Base-by-base conservation (phyloP, 139 green algal genomes). In the Chlamydomonas asymmetrica region DNA sequence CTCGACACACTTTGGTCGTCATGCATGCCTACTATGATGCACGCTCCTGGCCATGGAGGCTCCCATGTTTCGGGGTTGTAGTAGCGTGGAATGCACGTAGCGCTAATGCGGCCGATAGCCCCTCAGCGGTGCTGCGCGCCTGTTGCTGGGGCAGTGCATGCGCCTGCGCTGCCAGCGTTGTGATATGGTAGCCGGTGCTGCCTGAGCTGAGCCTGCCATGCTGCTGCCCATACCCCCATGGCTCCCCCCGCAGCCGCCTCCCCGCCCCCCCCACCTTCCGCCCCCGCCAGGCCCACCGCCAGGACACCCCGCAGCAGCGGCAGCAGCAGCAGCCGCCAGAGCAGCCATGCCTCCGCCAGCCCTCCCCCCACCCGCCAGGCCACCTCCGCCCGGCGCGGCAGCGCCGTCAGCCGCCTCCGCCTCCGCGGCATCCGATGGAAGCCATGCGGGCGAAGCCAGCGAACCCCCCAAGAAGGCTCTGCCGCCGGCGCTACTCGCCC, bases 401-500 rank as follows among this genome's bases (percentile, higher is more conserved):
- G 38, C 63, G 25, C 13, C 32, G 5, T 25, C 27, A 52, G 43
- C 31, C 49, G 43, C n/a, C 62, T 32, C 41, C 41, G 27, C 59
- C 37, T 20, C 57, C 59, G 69, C 61, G 27, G 71, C 63, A 27
- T 25, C n/a, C 39, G 41, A 23, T 65, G 54, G 68, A 45, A 23
- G 18, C 35, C 50, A 40, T 0, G 29, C 41, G 16, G 43, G 29
- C 16, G 41, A 41, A 29, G 43, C 70, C 16, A 41, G 63, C 49
- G 38, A 59, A 66, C 31, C 39, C 4, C 37, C 49, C 10, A 73
- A 78, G 64, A 80, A 78, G 32, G 31, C 80, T 9, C 84, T 94
- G n/a, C 90, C 90, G 2, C 80, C 90, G 1, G 83, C 86, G 23
- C 75, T 94, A 38, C 56, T 59, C 3, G 84, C 82, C 0, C 73